Evolutionary conservation across 768 basidiomycete species (phyloP).

Genomic region (Suillus variegatus): DNA sequence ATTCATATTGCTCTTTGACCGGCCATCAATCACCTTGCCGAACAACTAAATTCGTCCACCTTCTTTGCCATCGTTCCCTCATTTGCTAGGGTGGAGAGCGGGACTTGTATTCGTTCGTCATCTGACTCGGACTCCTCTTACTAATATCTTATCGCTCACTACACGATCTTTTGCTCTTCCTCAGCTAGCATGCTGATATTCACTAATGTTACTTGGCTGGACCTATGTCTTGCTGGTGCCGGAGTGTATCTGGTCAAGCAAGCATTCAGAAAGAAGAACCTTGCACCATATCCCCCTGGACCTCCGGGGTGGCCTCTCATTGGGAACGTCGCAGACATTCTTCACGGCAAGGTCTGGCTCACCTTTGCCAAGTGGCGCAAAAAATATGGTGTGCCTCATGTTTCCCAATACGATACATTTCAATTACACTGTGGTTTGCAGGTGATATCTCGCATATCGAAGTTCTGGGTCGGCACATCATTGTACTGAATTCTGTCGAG

Average conservation of each 20-base stretch:
- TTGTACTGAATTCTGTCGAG: constrained; percentile 54
- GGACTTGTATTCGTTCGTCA: too few relatives aligned
- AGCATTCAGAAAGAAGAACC: constrained; percentile 17
- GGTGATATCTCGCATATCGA: constrained; percentile 63
- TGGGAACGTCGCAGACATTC: constrained; percentile 53
- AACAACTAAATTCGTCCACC: too few relatives aligned
- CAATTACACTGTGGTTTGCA: constrained; percentile 19
- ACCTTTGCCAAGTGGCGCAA: constrained; percentile 46
- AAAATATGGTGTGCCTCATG: constrained; percentile 38
- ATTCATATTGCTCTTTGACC: too few relatives aligned
- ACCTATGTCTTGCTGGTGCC: constrained; percentile 30
- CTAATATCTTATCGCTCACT: background rate
- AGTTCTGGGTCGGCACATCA: constrained; percentile 57
- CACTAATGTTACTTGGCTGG: constrained; percentile 29
- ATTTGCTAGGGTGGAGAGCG: too few relatives aligned
- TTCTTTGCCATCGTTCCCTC: too few relatives aligned
- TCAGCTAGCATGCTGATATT: constrained; percentile 15
- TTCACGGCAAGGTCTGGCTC: constrained; percentile 45
- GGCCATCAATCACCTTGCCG: too few relatives aligned
- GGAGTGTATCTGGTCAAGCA: constrained; percentile 29
- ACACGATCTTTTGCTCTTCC: background rate
- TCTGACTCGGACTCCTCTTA: too few relatives aligned
- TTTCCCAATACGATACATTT: background rate
- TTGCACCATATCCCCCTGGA: constrained; percentile 43
- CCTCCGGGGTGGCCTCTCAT: constrained; percentile 45